phyloP scores from a whole-genome alignment of 2,329 filamentous ascomycete genomes.

The Setomelanomma holmii region DNA sequence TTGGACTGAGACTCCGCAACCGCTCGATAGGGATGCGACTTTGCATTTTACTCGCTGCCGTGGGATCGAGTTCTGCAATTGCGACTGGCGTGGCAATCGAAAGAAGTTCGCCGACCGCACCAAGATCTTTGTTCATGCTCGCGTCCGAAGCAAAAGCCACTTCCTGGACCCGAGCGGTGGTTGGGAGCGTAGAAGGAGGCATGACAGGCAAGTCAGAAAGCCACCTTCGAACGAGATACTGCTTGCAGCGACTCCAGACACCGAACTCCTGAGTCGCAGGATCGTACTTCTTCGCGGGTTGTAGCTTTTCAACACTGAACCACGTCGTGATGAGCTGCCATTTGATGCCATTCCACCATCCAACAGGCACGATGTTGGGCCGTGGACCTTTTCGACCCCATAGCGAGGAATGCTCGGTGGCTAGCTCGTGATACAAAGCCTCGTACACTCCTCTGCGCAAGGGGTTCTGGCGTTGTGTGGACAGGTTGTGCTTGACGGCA shows the following conservation, averaged over 20 bases:
- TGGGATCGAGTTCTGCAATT: conserved; percentile 47
- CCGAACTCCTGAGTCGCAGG: conserved; percentile 50
- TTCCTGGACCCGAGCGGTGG: not conserved
- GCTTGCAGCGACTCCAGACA: conserved; percentile 48
- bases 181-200: conserved; percentile 7
- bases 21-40: conserved; percentile 22
- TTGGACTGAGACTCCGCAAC: conserved; percentile 43
- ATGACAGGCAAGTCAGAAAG: conserved; percentile 44
- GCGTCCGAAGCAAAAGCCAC: conserved; percentile 1
- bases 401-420: conserved; percentile 53
- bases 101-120: conserved; percentile 44
- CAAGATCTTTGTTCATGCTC: conserved; percentile 25
- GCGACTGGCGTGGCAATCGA: conserved; percentile 45
- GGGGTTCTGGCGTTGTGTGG: conserved; percentile 52
- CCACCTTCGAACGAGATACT: conserved; percentile 51
- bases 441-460: conserved; percentile 60
- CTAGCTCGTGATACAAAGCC: conserved; percentile 57
- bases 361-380: conserved; percentile 49
- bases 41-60: conserved; percentile 37
- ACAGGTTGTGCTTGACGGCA: conserved; percentile 55
- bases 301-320: conserved; percentile 54
- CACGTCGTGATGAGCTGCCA: conserved; percentile 58
- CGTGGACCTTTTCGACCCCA: conserved; percentile 59
- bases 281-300: conserved; percentile 40
- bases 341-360: conserved; percentile 50